A percentile compares a stretch with the other conserved stretches of the same genome.
Evolutionary conservation across 371 early-diverging fungal species (phyloP).

Genomic region (Umbelopsis sp.): DNA sequence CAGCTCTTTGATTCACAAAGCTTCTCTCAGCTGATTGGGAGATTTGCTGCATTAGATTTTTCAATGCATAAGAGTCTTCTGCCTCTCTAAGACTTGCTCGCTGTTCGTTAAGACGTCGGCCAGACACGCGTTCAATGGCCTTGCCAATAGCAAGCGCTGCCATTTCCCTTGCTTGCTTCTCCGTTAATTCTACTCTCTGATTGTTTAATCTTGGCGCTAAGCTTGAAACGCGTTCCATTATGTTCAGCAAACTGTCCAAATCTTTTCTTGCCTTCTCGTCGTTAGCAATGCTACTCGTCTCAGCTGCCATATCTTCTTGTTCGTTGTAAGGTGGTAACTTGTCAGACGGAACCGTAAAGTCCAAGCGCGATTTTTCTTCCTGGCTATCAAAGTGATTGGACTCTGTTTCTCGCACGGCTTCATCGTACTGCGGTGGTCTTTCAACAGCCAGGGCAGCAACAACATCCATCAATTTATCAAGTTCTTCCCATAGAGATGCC

Average conservation of each 20-base stretch:
- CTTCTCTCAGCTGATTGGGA: slow-evolving; percentile 25
- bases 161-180: slow-evolving; percentile 26
- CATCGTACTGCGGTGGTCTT: slow-evolving; percentile 22
- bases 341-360: neutral
- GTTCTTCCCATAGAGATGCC: slow-evolving; percentile 43
- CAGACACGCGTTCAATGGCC: slow-evolving; percentile 12
- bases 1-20: slow-evolving; percentile 29
- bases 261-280: slow-evolving; percentile 30
- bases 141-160: slow-evolving; percentile 18
- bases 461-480: slow-evolving; percentile 41
- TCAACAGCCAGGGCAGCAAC: slow-evolving; percentile 26
- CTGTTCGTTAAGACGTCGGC: slow-evolving; percentile 23
- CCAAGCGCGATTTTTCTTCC: neutral
- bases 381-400: too few relatives aligned
- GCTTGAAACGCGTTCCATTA: slow-evolving; percentile 37
- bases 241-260: slow-evolving; percentile 38
- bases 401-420: slow-evolving; percentile 15
- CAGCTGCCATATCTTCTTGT: neutral
- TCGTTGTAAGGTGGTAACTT: slow-evolving; percentile 10
- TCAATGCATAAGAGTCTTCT: slow-evolving; percentile 24
- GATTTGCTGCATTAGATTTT: slow-evolving; percentile 26
- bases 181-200: slow-evolving; percentile 37
- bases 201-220: slow-evolving; percentile 40
- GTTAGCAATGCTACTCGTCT: slow-evolving; percentile 18
- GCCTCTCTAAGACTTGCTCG: neutral